Conservation (phyloP, 495 filamentous ascomycete species). For the Penicillium turbatum region DNA sequence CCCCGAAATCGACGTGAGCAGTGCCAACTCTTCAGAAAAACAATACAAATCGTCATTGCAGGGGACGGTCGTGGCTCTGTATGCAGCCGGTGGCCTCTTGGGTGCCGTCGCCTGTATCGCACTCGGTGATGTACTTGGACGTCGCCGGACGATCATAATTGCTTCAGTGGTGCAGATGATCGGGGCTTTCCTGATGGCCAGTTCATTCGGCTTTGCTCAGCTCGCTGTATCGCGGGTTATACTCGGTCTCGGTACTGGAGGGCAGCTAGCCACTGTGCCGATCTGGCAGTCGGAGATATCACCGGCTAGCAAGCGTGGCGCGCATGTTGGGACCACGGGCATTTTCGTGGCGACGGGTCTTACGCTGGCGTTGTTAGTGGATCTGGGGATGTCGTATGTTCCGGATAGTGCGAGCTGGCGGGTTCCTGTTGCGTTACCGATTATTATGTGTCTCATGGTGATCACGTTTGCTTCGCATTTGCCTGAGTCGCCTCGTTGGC, state of each 20-base stretch:
- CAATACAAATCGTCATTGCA: conserved; percentile 15
- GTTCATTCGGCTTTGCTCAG: conserved; percentile 23
- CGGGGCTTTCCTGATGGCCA: conserved; percentile 35
- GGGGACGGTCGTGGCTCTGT: conserved; percentile 25
- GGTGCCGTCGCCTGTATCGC: conserved; percentile 20
- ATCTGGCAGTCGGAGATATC: conserved; percentile 47
- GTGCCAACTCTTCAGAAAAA: conserved; percentile 21
- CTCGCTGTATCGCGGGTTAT: conserved; percentile 27
- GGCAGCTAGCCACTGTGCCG: conserved; percentile 32
- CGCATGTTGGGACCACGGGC: conserved; percentile 33
- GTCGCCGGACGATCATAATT: conserved; percentile 20
- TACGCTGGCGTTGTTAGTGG: conserved; percentile 34
- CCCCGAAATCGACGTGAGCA: conserved; percentile 36
- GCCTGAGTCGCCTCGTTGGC: conserved; percentile 57
- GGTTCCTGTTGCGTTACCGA: conserved; percentile 41
- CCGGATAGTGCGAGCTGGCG: conserved; percentile 42
- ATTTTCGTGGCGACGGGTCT: conserved; percentile 48
- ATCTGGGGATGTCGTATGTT: conserved; percentile 41
- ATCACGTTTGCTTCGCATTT: conserved; percentile 53
- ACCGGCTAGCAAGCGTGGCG: conserved; percentile 31
- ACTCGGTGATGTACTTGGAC: conserved; percentile 21
- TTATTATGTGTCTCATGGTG: conserved; percentile 55
- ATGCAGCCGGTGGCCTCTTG: conserved; percentile 20
- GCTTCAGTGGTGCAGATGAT: conserved; percentile 20
- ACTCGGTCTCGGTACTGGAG: conserved; percentile 57